These are phyloP conservation scores for Corynascus novoguineensis DNA, from an alignment of 495 filamentous ascomycete genomes.

Conservation along the genomic window DNA sequence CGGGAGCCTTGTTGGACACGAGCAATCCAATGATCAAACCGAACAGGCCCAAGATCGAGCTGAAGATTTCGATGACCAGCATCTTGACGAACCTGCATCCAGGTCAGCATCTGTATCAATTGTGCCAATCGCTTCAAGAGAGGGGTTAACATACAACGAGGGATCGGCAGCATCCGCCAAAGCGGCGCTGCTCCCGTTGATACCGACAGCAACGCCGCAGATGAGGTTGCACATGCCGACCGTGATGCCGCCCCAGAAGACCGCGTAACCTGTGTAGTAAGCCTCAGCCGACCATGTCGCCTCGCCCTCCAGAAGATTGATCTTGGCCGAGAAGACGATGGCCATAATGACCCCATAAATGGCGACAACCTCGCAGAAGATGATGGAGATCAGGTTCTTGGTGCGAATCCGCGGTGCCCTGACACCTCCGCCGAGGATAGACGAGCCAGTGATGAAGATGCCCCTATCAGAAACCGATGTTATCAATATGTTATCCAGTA, in stretches of 20 bases:
- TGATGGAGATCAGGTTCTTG: slow-evolving; percentile 99
- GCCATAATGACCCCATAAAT: slow-evolving; percentile 99
- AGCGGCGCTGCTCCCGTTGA: slow-evolving; percentile 95
- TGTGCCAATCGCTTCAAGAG: neutral
- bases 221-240: slow-evolving; percentile 93
- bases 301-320: slow-evolving; percentile 58
- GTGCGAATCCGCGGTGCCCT: slow-evolving; percentile 93
- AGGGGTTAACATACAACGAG: slow-evolving; percentile 60
- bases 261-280: slow-evolving; percentile 92
- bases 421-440: slow-evolving; percentile 94
- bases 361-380: slow-evolving; percentile 99
- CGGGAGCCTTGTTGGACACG: slow-evolving; percentile 70
- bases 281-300: slow-evolving; percentile 64
- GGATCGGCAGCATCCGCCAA: slow-evolving; percentile 93
- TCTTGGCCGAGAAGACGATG: slow-evolving; percentile 90
- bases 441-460: slow-evolving; percentile 98
- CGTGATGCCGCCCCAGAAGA: slow-evolving; percentile 93
- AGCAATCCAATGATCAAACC: slow-evolving; percentile 92
- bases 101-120: slow-evolving; percentile 27
- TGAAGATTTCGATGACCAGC: slow-evolving; percentile 98
- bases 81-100: slow-evolving; percentile 89
- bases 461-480: slow-evolving; percentile 55
- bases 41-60: slow-evolving; percentile 95
- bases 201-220: slow-evolving; percentile 94
- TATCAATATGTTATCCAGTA: slow-evolving; percentile 22